These are phyloP conservation scores for Eragrostis tef DNA, from an alignment of 202 grass and related monocot species.

Conservation along the genomic window DNA sequence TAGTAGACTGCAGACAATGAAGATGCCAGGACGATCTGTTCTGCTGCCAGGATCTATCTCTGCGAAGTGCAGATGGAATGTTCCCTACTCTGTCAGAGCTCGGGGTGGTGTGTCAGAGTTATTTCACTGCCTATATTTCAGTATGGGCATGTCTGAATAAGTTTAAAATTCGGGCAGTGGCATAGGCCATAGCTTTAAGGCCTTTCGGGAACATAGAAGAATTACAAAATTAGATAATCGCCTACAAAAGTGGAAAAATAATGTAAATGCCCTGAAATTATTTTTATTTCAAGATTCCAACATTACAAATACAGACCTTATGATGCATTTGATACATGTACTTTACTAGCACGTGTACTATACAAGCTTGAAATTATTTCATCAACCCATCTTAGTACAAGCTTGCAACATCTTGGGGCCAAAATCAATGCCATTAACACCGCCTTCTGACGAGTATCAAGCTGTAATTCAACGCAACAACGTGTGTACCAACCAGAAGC, in stretches of 20 bases:
- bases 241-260: too few species aligned
- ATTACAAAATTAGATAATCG: neutral
- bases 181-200: too few species aligned
- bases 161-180: too few species aligned
- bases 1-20: conserved; percentile 6
- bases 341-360: neutral
- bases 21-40: neutral
- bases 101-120: neutral
- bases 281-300: neutral
- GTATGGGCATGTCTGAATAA: neutral
- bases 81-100: conserved; percentile 22
- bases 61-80: conserved; percentile 22
- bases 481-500: neutral
- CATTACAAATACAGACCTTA: neutral
- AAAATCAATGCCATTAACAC: conserved; percentile 12
- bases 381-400: neutral
- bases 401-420: neutral
- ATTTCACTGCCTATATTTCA: neutral
- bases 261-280: neutral
- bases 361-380: neutral
- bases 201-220: neutral
- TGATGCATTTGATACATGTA: neutral
- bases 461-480: neutral
- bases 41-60: conserved; percentile 36
- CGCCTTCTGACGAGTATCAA: neutral